Base-by-base conservation (phyloP, 1,284 basidiomycete genomes). In the Ganoderma lucidum region DNA sequence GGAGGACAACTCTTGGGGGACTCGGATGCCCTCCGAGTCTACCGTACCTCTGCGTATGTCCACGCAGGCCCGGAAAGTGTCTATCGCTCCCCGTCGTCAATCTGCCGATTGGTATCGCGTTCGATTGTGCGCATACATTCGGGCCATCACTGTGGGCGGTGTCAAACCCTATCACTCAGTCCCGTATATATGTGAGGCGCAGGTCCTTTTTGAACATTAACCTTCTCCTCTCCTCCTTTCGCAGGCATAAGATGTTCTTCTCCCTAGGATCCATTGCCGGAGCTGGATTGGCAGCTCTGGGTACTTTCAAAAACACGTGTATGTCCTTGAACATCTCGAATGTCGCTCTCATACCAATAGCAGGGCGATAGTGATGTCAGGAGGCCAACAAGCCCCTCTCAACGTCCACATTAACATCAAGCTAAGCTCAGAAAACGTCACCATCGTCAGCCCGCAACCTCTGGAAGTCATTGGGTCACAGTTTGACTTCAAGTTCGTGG, bases 251-350 rank as follows among this genome's bases (percentile, higher is more conserved):
- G 0, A 56, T 56, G 53, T 35, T 35, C 32, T 56, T 56, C 53
- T 15, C 53, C 4, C 30, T 56, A 17, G 32, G 53, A 8, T 56
- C 53, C 6, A 56, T 56, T 9, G 53, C 37, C 9, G 35, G 56
- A 6, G 56, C 35, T 23, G 56, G 56, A n/a, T n/a, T 59, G 35
- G 56, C 56, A 8, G 56, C 56, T 59, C 19, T 59, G 3, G 19
- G 37, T 19, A 59, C 56, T n/a, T 59, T 59, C 56, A 59, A 59
- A 17, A 59, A 59, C 9, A 59, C 30, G 9, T 23, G 56, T 59
- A 23, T 17, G 35, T 59, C 56, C 3, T 39, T 3, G 17, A 59
- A n/a, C 19, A 35, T 19, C 14, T 39, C 19, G 35, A 10, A 35
- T 23, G 35, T 19, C n/a, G 10, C 35, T 10, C 35, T 30, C 56